A percentile compares a stretch with the other conserved stretches of the same genome.
These are phyloP conservation scores for Mortierella sp. DNA, from an alignment of 371 early-diverging fungal genomes.

Conservation along the genomic window DNA sequence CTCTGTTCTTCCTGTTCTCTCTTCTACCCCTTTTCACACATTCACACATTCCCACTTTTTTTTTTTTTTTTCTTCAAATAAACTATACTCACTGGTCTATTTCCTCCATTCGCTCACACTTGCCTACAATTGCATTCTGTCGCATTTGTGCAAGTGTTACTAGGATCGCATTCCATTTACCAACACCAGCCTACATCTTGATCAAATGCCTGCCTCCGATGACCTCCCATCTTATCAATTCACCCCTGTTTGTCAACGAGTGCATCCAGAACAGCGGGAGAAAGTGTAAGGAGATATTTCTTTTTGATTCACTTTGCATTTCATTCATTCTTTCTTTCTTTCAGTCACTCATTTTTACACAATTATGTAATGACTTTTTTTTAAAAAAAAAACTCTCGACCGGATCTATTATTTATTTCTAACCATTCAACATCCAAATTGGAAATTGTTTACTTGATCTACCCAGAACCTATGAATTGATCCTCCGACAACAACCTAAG, in stretches of 20 bases:
- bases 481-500: constrained; percentile 92
- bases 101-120: no score
- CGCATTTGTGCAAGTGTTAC: neutral
- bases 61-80: neutral
- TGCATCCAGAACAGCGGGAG: constrained; percentile 62
- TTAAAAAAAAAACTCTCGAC: no score
- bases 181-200: neutral
- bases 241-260: constrained; percentile 66
- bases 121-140: no score
- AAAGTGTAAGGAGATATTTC: constrained; percentile 61
- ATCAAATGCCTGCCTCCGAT: constrained; percentile 58
- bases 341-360: no score
- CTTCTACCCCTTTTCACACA: neutral
- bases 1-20: neutral
- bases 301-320: neutral
- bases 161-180: neutral
- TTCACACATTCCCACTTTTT: constrained; percentile 4
- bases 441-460: no score
- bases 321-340: neutral
- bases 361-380: neutral
- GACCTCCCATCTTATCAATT: constrained; percentile 71
- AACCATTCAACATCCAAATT: neutral
- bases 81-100: neutral
- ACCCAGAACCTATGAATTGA: constrained; percentile 75
- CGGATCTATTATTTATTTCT: neutral